Base-by-base conservation (phyloP, 768 basidiomycete species). In the Aureoboletus auriporus region DNA sequence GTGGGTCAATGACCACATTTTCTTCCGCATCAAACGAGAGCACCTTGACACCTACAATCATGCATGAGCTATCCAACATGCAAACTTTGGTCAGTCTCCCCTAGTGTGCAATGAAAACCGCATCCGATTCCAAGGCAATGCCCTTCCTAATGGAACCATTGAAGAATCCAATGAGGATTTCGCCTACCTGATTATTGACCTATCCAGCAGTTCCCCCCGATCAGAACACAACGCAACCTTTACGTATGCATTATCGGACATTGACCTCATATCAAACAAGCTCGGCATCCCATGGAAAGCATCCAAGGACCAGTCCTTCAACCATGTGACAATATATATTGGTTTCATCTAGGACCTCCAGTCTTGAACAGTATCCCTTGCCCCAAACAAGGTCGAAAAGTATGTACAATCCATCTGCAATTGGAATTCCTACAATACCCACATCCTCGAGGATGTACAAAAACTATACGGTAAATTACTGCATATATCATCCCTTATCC, bases 401-500 rank as follows among this genome's bases (percentile, higher is more conserved):
- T 47, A 47, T 5, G 27, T 33, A 0, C 2, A 2, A 2, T 13
- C 30, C 6, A 47, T 47, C 3, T 3, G 35, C 0, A 10, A 34
- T 0, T 47, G 46, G 46, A 3, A 5, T 1, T 4, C 0, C 0
- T 5, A 26, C 2, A 2, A 5, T 2, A 41, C 6, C 0, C 52
- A 55, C 28, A 11, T 10, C 9, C 42, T 55, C 0, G 1, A 41
- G 0, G 35, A 53, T 2, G 38, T 44, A 0, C 34, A 56, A 0
- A 38, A 44, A 1, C 10, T 54, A 0, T 52, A 47, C 9, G 42
- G 51, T 0, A 56, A 54, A 26, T 23, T 50, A 0, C 16, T 47
- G 0, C 76, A 77, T 26, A 46, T 66, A 0, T 59, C 56, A 13
- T 37, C 61, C 0, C 56, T 75, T 0, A 39, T 71, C 8, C 66